A percentile compares a stretch with the other conserved stretches of the same genome.
Conservation (phyloP, 2,329 filamentous ascomycete genomes). For the Cercospora janseana region DNA sequence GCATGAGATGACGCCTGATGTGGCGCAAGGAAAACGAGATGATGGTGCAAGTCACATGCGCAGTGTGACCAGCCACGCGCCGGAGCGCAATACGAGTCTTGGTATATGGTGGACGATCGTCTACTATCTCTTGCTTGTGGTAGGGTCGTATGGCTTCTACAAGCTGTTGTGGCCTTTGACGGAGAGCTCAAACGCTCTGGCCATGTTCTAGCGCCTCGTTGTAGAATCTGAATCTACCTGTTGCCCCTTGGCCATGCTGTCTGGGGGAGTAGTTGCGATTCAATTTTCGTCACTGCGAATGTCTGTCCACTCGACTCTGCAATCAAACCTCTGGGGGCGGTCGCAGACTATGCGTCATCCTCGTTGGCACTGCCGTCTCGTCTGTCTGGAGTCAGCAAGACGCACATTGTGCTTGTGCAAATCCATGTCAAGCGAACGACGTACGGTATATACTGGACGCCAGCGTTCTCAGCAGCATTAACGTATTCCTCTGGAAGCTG, state of each 20-base stretch:
- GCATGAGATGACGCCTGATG: slow-evolving; percentile 31
- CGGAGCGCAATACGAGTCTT: slow-evolving; percentile 33
- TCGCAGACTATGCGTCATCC: slow-evolving; percentile 17
- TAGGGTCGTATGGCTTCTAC: slow-evolving; percentile 71
- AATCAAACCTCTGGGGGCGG: neutral
- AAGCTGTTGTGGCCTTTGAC: slow-evolving; percentile 70
- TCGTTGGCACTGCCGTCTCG: slow-evolving; percentile 25
- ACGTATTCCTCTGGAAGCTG: slow-evolving; percentile 59
- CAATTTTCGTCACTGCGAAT: neutral
- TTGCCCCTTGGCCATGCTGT: slow-evolving; percentile 1
- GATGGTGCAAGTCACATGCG: slow-evolving; percentile 21
- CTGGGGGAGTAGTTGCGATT: neutral
- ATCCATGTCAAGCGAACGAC: slow-evolving; percentile 23
- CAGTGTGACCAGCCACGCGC: slow-evolving; percentile 24
- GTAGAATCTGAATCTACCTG: slow-evolving; percentile 1
- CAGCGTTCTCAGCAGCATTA: slow-evolving; percentile 56
- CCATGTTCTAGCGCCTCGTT: slow-evolving; percentile 21
- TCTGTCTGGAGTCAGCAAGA: slow-evolving; percentile 4
- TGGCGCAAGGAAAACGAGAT: slow-evolving; percentile 33
- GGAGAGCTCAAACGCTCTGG: slow-evolving; percentile 56
- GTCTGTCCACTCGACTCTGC: neutral
- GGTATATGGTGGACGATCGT: slow-evolving; percentile 65
- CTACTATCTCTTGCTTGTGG: slow-evolving; percentile 76
- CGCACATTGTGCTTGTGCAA: neutral
- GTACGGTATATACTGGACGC: slow-evolving; percentile 61